A percentile compares a stretch with the other conserved stretches of the same genome.
Evolutionary conservation across 805 yeast species (phyloP).

Genomic region (Wickerhamiella qilinensis): DNA sequence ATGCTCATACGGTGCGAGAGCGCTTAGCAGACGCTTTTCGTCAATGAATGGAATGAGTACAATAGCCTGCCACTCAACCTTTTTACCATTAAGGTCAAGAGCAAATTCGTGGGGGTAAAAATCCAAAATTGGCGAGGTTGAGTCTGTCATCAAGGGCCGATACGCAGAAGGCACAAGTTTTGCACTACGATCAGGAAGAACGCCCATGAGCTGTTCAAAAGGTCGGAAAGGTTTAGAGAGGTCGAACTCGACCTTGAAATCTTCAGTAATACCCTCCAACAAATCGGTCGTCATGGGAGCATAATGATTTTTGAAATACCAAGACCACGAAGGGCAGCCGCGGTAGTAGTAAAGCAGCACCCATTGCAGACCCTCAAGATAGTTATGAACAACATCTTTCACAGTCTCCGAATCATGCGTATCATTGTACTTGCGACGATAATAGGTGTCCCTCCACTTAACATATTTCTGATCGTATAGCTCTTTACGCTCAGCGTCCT

Average conservation of each 20-base stretch:
- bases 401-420: conserved; percentile 39
- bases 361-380: conserved; percentile 97
- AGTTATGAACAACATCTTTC: conserved; percentile 49
- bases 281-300: conserved; percentile 96
- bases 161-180: conserved; percentile 62
- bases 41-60: conserved; percentile 87
- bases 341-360: conserved; percentile 83
- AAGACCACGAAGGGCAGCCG: conserved; percentile 97
- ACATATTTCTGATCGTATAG: conserved; percentile 60
- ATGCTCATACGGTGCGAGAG: conserved; percentile 50
- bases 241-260: conserved; percentile 48
- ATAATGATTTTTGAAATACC: conserved; percentile 95
- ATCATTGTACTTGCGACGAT: conserved; percentile 63
- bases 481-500: conserved; percentile 33
- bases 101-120: conserved; percentile 84
- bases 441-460: conserved; percentile 75
- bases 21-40: conserved; percentile 52
- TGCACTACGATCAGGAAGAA: conserved; percentile 82
- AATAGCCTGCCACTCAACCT: conserved; percentile 96
- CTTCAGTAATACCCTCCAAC: conserved; percentile 36
- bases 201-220: conserved; percentile 94
- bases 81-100: conserved; percentile 86
- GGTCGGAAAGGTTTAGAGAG: conserved; percentile 73
- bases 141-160: conserved; percentile 78
- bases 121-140: conserved; percentile 72